phyloP scores from a whole-genome alignment of 345 rosid genomes.

The Lumnitzera littorea region DNA sequence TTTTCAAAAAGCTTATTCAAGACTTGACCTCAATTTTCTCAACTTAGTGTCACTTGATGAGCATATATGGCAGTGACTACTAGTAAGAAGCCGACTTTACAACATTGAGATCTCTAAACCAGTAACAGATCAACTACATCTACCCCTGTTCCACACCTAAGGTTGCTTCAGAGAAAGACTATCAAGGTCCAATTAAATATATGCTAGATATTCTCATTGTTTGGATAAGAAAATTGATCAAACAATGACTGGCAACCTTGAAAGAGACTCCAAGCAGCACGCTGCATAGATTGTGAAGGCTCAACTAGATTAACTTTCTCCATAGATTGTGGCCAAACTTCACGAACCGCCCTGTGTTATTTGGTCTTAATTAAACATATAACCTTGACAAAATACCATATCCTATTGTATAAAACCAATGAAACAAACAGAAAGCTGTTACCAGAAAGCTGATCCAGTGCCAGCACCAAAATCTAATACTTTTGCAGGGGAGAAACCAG shows the following conservation, averaged over 20 bases:
- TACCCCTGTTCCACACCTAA: no score
- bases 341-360: conserved; percentile 61
- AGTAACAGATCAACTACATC: no score
- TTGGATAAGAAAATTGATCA: background rate
- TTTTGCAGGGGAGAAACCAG: conserved; percentile 56
- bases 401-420: no score
- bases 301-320: conserved; percentile 75
- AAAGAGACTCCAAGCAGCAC: conserved; percentile 74
- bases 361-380: conserved; percentile 5
- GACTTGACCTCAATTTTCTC: no score
- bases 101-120: no score
- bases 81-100: no score
- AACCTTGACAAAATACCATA: background rate
- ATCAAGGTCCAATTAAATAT: no score
- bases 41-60: no score
- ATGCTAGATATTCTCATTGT: background rate
- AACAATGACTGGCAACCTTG: conserved; percentile 37
- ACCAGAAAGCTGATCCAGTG: conserved; percentile 96
- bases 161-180: no score
- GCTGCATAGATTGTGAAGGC: conserved; percentile 96
- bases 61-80: no score
- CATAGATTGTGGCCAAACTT: conserved; percentile 82
- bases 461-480: conserved; percentile 95
- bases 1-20: no score
- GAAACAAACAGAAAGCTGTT: conserved; percentile 12